A percentile compares a stretch with the other conserved stretches of the same genome.
Evolutionary conservation across 2,329 filamentous ascomycete species (phyloP).

Genomic region (Juglanconis sp.): DNA sequence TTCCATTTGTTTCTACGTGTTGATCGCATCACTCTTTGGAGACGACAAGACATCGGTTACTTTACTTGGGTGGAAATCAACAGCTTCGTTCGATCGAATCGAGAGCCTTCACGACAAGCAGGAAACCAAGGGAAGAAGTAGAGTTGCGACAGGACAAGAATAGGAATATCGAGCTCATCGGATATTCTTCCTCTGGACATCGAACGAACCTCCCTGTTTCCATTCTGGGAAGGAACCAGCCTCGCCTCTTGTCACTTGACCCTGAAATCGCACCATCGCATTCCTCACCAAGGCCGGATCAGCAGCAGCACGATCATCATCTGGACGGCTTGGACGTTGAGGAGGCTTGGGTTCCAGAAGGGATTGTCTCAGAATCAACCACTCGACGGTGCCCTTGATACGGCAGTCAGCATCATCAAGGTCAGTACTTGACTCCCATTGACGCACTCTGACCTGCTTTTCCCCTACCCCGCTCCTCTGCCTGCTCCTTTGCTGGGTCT

Average conservation of each 20-base stretch:
- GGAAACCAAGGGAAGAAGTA: background rate
- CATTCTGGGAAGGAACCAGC: slow-evolving; percentile 10
- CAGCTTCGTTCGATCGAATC: background rate
- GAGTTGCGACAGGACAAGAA: background rate
- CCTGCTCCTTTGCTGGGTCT: background rate
- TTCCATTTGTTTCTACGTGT: slow-evolving; percentile 16
- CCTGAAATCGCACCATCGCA: background rate
- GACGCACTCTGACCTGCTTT: background rate
- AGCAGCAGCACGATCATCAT: background rate
- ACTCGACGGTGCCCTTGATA: background rate
- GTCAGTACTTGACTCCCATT: slow-evolving; percentile 11
- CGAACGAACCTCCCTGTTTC: background rate
- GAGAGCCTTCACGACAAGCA: background rate
- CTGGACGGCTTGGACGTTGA: background rate
- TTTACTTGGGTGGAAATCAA: slow-evolving; percentile 2
- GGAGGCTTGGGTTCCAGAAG: background rate
- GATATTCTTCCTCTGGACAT: too few relatives aligned
- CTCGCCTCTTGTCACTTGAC: slow-evolving; percentile 1
- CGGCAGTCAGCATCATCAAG: slow-evolving; percentile 5
- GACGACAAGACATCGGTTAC: background rate
- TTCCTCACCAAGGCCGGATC: background rate
- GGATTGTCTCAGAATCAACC: slow-evolving; percentile 10
- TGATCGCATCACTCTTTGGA: slow-evolving; percentile 18
- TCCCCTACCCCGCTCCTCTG: background rate
- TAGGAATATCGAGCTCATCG: too few relatives aligned